These are phyloP conservation scores for Friedmanniomyces endolithicus DNA, from an alignment of 495 filamentous ascomycete species.

Conservation along the genomic window DNA sequence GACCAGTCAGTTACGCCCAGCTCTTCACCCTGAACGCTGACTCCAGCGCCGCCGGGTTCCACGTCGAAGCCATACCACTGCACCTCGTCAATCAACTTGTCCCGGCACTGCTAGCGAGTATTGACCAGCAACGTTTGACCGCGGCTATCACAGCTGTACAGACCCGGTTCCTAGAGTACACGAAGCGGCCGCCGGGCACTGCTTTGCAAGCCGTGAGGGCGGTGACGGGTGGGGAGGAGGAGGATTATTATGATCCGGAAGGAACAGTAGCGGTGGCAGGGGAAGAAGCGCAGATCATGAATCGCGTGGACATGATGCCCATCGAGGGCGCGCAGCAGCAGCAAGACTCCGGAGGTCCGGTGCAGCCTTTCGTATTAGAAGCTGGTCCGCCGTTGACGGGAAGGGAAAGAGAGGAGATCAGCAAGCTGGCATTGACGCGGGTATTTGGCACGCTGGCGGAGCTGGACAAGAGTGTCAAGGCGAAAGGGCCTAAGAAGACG, in stretches of 20 bases:
- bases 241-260: constrained; percentile 62
- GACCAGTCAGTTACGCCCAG: constrained; percentile 62
- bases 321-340: constrained; percentile 37
- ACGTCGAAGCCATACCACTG: constrained; percentile 60
- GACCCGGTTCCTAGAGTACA: constrained; percentile 35
- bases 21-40: constrained; percentile 76
- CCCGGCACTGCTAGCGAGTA: constrained; percentile 46
- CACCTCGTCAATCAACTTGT: constrained; percentile 60
- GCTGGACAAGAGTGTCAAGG: constrained; percentile 50
- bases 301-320: constrained; percentile 49
- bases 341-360: constrained; percentile 29
- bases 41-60: constrained; percentile 58
- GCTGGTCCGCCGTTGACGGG: constrained; percentile 60
- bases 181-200: constrained; percentile 19
- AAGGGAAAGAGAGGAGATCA: constrained; percentile 52
- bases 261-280: constrained; percentile 30
- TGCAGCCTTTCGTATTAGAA: constrained; percentile 64
- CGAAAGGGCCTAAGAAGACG: constrained; percentile 3
- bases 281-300: constrained; percentile 57
- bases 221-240: constrained; percentile 57
- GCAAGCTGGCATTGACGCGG: constrained; percentile 55
- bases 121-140: constrained; percentile 52
- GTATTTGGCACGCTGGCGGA: constrained; percentile 64
- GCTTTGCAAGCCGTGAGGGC: constrained; percentile 36
- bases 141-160: constrained; percentile 53